Evolutionary conservation across 768 basidiomycete species (phyloP).

Genomic region (Boletus edulis): DNA sequence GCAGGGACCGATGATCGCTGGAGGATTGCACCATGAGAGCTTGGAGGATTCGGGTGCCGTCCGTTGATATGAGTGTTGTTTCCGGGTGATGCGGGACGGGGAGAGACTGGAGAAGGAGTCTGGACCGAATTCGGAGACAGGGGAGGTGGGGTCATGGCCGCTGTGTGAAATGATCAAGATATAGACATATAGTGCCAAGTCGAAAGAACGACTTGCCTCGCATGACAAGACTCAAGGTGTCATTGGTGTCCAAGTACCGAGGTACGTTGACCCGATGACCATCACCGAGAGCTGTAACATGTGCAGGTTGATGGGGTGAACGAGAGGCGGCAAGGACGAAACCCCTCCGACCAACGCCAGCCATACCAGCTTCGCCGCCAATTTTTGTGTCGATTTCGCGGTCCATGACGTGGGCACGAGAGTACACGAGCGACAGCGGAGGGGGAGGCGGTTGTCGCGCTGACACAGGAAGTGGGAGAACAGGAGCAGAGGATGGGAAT

Average conservation of each 20-base stretch:
- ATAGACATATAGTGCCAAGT: neutral
- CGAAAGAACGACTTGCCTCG: slow-evolving; percentile 27
- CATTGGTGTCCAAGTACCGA: slow-evolving; percentile 46
- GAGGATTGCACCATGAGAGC: slow-evolving; percentile 15
- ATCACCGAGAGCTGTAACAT: slow-evolving; percentile 3
- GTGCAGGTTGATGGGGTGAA: slow-evolving; percentile 10
- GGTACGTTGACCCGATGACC: slow-evolving; percentile 36
- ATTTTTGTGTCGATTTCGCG: slow-evolving; percentile 62
- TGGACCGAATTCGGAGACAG: slow-evolving; percentile 33
- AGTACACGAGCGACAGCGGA: slow-evolving; percentile 9
- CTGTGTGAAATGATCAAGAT: slow-evolving; percentile 19
- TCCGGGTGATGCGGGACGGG: slow-evolving; percentile 24
- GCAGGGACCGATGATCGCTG: slow-evolving; percentile 1
- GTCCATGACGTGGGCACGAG: slow-evolving; percentile 4
- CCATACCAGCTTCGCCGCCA: slow-evolving; percentile 84
- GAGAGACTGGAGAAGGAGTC: slow-evolving; percentile 35
- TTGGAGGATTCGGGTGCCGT: slow-evolving; percentile 17
- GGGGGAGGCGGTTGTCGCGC: slow-evolving; percentile 20
- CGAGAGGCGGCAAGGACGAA: slow-evolving; percentile 48
- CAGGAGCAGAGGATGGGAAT: slow-evolving; percentile 13
- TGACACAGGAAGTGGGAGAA: slow-evolving; percentile 2
- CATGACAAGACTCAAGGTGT: slow-evolving; percentile 27
- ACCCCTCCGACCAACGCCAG: slow-evolving; percentile 83
- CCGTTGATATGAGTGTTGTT: slow-evolving; percentile 14
- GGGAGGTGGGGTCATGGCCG: slow-evolving; percentile 29